Evolutionary conservation across 331 rosid species (phyloP), one percentile per base, ranked within the genome.

Genomic region (Pyrus hybrid): DNA sequence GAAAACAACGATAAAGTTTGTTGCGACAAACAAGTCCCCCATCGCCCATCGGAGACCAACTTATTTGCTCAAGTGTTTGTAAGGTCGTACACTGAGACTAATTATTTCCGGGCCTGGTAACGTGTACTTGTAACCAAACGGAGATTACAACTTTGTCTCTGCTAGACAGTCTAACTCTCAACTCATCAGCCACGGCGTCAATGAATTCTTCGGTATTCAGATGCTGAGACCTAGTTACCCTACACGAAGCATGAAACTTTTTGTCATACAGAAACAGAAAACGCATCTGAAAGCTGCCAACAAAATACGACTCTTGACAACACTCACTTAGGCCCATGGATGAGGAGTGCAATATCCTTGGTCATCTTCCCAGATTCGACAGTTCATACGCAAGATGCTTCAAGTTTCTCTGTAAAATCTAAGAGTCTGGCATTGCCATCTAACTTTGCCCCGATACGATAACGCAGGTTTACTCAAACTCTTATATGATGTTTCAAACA

Each of bases 281-380:
- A 63, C 43, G 21, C 17, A 49, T 6, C 5, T 1, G 29, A 8
- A 67, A 37, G 60, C 2, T 6, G 2, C 13, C 10, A 18, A 41
- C 23, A 6, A 49, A 30, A 75, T 37, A 43, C 6, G 71, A 71
- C 28, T 30, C 26, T 62, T 43, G 21, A 75, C 16, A 64, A 63
- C 60, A 75, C 88, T 33, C 6, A 33, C 37, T 33, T 33, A 32
- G 37, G 37, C 37, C 10, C 37, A 2, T 7, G 37, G 37, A 33
- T 7, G 3, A 33, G 37, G 37, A 94, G 96, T 5, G 99, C 99
- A 85, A 90, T 87, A 83, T 94, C 99, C 90, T 90, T 94, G 84
- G 99, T 94, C 99, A 94, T 94, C 88, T 90, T 91, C 81, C 99
- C 99, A 79, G 93, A 82, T 80, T 94, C 99, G 22, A 94, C 99